Conservation (phyloP, 345 rosid species). For the Pugionium cornutum region DNA sequence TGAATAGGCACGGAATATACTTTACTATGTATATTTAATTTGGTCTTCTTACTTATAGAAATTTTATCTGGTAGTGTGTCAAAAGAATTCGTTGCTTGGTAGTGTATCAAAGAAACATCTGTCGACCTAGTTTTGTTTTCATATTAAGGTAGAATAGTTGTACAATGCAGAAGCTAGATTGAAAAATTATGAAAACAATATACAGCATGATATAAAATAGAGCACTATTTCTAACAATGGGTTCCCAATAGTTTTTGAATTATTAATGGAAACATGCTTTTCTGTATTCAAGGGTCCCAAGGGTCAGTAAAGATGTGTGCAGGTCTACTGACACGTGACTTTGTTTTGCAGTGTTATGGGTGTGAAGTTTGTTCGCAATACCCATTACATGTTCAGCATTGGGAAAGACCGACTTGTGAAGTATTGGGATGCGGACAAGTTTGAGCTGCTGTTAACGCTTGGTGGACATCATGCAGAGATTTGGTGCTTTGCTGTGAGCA, state of each 20-base stretch:
- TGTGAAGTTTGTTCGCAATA: slow-evolving; percentile 80
- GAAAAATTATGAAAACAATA: background rate
- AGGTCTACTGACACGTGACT: slow-evolving; percentile 39
- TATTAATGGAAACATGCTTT: background rate
- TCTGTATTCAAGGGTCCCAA: background rate
- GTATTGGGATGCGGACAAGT: slow-evolving; percentile 99
- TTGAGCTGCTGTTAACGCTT: slow-evolving; percentile 86
- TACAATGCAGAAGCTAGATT: background rate
- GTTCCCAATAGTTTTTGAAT: background rate
- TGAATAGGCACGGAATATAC: slow-evolving; percentile 4
- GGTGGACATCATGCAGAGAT: slow-evolving; percentile 94
- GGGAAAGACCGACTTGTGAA: slow-evolving; percentile 93
- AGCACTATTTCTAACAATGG: background rate
- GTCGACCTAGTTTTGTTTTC: background rate
- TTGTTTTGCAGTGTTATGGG: slow-evolving; percentile 78
- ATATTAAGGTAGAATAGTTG: background rate
- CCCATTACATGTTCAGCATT: slow-evolving; percentile 89
- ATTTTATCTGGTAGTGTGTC: background rate
- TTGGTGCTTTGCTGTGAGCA: slow-evolving; percentile 88
- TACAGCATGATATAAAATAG: background rate
- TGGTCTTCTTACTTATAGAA: background rate
- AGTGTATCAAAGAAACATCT: background rate
- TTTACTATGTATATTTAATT: background rate
- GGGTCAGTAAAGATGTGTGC: background rate
- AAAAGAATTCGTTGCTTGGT: background rate